Conservation (phyloP, 768 basidiomycete genomes). For the Jaapia argillacea region DNA sequence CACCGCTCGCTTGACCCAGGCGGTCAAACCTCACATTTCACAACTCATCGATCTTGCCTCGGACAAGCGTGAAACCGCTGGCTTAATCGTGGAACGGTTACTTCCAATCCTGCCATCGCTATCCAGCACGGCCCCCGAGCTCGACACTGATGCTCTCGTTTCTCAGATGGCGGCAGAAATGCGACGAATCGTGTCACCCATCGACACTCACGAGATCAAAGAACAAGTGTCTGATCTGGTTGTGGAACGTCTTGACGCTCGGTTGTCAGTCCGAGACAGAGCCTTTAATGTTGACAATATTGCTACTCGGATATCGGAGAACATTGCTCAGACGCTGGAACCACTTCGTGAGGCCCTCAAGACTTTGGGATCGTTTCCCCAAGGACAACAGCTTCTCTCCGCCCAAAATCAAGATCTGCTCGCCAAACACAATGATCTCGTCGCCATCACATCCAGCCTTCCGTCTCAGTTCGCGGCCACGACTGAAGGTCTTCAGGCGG, state of each 20-base stretch:
- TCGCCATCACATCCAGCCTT: conserved; percentile 33
- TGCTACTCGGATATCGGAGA: conserved; percentile 43
- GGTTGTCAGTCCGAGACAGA: conserved; percentile 70
- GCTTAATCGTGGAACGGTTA: conserved; percentile 66
- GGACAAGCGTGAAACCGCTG: conserved; percentile 81
- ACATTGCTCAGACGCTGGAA: conserved; percentile 33
- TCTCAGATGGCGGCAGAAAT: conserved; percentile 59
- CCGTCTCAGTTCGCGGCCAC: conserved; percentile 36
- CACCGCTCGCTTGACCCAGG: conserved; percentile 67
- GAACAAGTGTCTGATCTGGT: conserved; percentile 86
- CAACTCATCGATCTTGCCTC: conserved; percentile 85
- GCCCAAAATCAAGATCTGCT: conserved; percentile 27
- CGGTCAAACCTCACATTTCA: conserved; percentile 82
- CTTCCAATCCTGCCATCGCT: conserved; percentile 49
- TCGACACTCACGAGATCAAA: conserved; percentile 82
- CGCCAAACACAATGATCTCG: conserved; percentile 29
- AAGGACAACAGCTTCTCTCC: conserved; percentile 31
- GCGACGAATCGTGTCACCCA: conserved; percentile 57
- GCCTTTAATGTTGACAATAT: conserved; percentile 52
- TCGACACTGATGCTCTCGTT: conserved; percentile 48
- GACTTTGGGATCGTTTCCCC: conserved; percentile 29
- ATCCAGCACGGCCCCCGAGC: conserved; percentile 18
- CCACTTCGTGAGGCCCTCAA: conserved; percentile 30
- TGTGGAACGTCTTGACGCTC: conserved; percentile 75
- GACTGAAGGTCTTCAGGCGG: conserved; percentile 30